A percentile compares a stretch with the other conserved stretches of the same genome.
Conservation (phyloP, 441 rosid species). For the Raphanus hybrid region DNA sequence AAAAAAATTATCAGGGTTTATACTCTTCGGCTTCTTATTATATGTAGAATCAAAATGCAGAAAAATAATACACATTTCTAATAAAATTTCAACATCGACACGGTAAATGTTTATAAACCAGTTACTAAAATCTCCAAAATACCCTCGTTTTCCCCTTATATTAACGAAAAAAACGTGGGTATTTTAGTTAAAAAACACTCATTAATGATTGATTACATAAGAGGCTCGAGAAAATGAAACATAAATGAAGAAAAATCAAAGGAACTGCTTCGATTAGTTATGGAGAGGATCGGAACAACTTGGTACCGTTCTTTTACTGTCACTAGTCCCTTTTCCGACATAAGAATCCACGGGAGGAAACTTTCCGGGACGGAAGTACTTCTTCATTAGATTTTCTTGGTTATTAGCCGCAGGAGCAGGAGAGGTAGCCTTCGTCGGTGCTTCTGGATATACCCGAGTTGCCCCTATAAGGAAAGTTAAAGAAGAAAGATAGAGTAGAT, state of each 20-base stretch:
- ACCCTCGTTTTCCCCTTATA: constrained; percentile 45
- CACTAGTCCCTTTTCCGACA: constrained; percentile 51
- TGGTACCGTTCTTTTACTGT: constrained; percentile 78
- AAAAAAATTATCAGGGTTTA: not conserved
- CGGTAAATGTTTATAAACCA: constrained; percentile 19
- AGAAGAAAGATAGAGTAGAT: constrained; percentile 15
- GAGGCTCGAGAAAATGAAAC: not conserved
- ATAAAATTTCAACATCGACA: not conserved
- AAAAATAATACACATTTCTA: not conserved
- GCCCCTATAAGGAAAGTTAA: constrained; percentile 47
- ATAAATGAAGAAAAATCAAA: constrained; percentile 16
- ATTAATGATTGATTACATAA: constrained; percentile 5
- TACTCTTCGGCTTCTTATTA: not conserved
- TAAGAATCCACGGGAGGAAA: constrained; percentile 40
- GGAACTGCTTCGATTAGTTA: constrained; percentile 54
- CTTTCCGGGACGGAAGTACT: constrained; percentile 50
- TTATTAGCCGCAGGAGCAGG: constrained; percentile 4
- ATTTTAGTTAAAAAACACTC: constrained; percentile 60
- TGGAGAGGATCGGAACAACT: constrained; percentile 98
- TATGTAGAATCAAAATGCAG: constrained; percentile 3
- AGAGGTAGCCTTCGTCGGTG: constrained; percentile 11
- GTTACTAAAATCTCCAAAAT: constrained; percentile 39
- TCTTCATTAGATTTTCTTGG: constrained; percentile 46
- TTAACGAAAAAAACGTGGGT: constrained; percentile 50
- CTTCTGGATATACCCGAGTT: constrained; percentile 46